Base-by-base conservation (phyloP, 148 eudicot species). In the Persicaria tinctoria region DNA sequence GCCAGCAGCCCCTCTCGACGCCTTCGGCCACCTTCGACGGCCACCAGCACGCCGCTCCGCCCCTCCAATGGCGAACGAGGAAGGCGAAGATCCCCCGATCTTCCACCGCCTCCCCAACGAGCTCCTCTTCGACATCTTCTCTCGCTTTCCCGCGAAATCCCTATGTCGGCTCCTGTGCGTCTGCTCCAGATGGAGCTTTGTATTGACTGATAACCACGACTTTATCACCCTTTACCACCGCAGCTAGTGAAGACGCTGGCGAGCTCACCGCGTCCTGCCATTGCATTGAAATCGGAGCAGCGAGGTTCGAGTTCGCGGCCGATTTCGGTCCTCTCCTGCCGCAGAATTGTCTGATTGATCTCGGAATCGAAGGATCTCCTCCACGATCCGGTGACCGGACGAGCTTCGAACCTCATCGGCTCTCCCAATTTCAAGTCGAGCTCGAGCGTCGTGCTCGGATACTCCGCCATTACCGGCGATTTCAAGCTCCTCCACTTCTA, bases 321-420 rank as follows among this genome's bases (percentile, higher is more conserved):
- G 72, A 76, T 76, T 83, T 78, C 53, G 4, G 76, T 78, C 18
- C 77, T 83, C 47, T 12, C 81, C 8, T 73, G 73, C 53, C 64
- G 79, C 76, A 83, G 86, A 3, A 70, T 83, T n/a, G 78, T 80
- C 18, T 83, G 83, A 17, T 78, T 83, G 44, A 77, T 83, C 50
- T 78, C 78, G n/a, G 11, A 66, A 23, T 73, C 74, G 8, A 41
- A 62, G 3, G 72, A 16, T 45, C 46, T 47, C 14, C 47, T 83
- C 6, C 78, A 76, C 55, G 86, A 83, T 74, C 86, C 86, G 8
- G 74, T 78, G 3, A 78, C 74, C 16, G 73, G 57, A 41, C 32
- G 79, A 18, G 57, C 69, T 20, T 51, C 83, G 1, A 54, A 57
- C 1, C 73, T 80, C 27, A 77, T 79, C 11, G 62, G 8, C 62